Percentiles rank a stretch among this genome's conserved stretches.
phyloP scores from a whole-genome alignment of 305 asterid genomes.

The Fraxinus velutina region DNA sequence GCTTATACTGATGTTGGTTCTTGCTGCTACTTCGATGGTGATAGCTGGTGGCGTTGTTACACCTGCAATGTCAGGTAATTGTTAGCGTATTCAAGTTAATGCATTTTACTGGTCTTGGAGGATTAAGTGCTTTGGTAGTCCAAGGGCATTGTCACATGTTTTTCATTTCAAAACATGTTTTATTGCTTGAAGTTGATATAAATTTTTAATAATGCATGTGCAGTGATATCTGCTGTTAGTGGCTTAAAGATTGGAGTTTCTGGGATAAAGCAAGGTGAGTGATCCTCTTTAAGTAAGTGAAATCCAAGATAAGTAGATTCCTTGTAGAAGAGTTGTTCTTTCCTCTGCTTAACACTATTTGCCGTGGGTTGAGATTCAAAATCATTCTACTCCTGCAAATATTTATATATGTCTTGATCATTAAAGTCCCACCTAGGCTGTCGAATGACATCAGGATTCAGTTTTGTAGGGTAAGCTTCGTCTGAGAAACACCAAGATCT shows the following conservation, averaged over 20 bases:
- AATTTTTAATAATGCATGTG: slow-evolving; percentile 29
- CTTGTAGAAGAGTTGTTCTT: background rate
- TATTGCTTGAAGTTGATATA: slow-evolving; percentile 24
- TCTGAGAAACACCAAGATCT: slow-evolving; percentile 8
- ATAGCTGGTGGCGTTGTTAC: slow-evolving; percentile 98
- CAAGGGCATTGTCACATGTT: slow-evolving; percentile 8
- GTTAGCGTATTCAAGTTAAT: slow-evolving; percentile 22
- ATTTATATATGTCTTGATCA: background rate
- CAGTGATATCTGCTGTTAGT: slow-evolving; percentile 96
- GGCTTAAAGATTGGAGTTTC: slow-evolving; percentile 92
- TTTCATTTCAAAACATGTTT: slow-evolving; percentile 10
- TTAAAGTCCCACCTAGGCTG: background rate
- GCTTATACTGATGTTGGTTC: slow-evolving; percentile 82
- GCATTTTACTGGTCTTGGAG: slow-evolving; percentile 22
- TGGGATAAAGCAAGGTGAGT: slow-evolving; percentile 69
- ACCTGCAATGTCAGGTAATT: slow-evolving; percentile 96
- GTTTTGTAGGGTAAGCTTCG: background rate
- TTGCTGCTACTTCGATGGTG: slow-evolving; percentile 99
- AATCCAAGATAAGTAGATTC: slow-evolving; percentile 3
- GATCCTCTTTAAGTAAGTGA: slow-evolving; percentile 27
- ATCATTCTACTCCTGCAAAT: background rate
- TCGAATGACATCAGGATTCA: slow-evolving; percentile 10
- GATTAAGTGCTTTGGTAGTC: slow-evolving; percentile 21
- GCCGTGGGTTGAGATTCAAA: background rate
- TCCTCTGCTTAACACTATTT: slow-evolving; percentile 17